Evolutionary conservation across 345 rosid species (phyloP).

Genomic region (Corymbia maculata): DNA sequence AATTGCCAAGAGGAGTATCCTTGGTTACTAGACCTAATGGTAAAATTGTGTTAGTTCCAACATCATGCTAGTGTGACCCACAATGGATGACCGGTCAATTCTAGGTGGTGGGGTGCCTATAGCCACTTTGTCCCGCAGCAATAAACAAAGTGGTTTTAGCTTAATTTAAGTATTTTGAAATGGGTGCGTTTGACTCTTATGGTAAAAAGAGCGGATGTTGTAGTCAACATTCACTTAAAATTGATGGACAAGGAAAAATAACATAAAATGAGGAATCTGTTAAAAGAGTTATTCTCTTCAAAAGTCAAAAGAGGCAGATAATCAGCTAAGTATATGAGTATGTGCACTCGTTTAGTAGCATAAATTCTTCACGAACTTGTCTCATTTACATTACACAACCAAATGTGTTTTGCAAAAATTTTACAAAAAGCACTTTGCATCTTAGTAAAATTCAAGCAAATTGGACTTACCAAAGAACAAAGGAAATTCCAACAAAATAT

Average conservation of each 20-base stretch:
- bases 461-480: background rate
- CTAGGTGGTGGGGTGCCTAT: background rate
- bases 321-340: background rate
- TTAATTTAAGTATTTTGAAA: background rate
- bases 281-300: background rate
- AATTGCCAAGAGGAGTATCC: no score
- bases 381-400: background rate
- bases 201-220: background rate
- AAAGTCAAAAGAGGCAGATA: background rate
- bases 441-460: background rate
- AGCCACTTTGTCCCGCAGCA: background rate
- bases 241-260: background rate
- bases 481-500: background rate
- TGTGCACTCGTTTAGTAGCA: background rate
- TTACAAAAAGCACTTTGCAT: background rate
- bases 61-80: background rate
- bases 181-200: background rate
- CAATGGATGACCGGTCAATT: background rate
- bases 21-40: no score
- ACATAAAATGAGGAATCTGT: background rate
- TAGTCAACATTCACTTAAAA: background rate
- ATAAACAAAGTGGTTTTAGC: background rate
- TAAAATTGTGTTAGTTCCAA: background rate
- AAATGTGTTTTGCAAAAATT: background rate
- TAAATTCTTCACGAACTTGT: background rate